These are phyloP conservation scores for Neopestalotiopsis sp. DNA, from an alignment of 2,329 filamentous ascomycete genomes.

Conservation along the genomic window DNA sequence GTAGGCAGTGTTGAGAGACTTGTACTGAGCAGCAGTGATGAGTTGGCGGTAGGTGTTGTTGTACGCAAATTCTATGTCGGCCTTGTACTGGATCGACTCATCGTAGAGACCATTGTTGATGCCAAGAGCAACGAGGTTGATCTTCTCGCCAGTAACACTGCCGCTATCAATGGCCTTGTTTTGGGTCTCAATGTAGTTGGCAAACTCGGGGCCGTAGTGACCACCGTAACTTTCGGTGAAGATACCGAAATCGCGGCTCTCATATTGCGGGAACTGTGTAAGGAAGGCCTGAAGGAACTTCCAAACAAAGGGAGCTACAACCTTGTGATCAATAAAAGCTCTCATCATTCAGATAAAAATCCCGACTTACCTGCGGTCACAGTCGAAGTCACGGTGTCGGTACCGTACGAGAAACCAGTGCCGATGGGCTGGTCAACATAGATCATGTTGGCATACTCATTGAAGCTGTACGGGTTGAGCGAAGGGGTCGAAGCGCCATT, in stretches of 20 bases:
- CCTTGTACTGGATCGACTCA: conserved; percentile 29
- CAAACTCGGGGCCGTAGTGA: conserved; percentile 63
- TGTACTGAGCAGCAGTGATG: conserved; percentile 40
- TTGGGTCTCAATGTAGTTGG: conserved; percentile 60
- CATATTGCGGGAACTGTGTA: conserved; percentile 66
- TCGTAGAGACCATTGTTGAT: conserved; percentile 41
- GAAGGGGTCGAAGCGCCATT: conserved; percentile 41
- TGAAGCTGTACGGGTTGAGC: conserved; percentile 50
- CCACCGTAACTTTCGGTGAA: conserved; percentile 63
- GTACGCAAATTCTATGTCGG: conserved; percentile 36
- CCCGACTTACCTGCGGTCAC: conserved; percentile 39
- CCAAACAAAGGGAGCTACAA: conserved; percentile 55
- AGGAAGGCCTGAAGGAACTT: conserved; percentile 66
- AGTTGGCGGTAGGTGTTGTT: conserved; percentile 46
- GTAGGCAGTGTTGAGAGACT: conserved; percentile 39
- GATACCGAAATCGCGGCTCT: conserved; percentile 61
- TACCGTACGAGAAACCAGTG: conserved; percentile 48
- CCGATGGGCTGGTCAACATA: conserved; percentile 45
- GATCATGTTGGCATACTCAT: conserved; percentile 49
- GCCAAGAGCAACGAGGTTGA: conserved; percentile 39
- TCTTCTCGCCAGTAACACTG: conserved; percentile 36
- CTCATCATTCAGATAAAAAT: neutral
- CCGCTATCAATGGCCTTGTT: conserved; percentile 57
- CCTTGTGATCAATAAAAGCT: neutral
- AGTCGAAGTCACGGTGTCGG: conserved; percentile 44